Conservation (phyloP, 164 flowering plant genomes). For the Dillenia turbinata region DNA sequence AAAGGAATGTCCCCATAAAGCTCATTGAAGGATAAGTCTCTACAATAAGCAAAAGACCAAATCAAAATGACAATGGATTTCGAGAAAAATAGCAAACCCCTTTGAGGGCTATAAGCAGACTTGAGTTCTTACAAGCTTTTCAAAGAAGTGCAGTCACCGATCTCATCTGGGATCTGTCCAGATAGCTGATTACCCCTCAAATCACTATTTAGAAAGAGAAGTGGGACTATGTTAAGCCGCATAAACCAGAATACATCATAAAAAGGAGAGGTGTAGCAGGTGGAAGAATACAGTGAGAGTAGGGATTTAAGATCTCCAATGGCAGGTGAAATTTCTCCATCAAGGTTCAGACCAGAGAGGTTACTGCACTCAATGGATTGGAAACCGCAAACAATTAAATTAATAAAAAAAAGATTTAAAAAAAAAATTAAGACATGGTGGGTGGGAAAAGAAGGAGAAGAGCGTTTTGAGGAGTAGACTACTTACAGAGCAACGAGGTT, state of each 20-base stretch:
- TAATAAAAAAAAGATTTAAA: not conserved
- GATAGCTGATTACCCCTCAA: slow-evolving; percentile 58
- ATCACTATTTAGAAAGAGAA: slow-evolving; percentile 36
- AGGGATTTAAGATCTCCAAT: slow-evolving; percentile 62
- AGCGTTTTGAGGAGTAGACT: not conserved
- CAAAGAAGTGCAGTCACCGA: slow-evolving; percentile 70
- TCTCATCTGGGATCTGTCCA: slow-evolving; percentile 86
- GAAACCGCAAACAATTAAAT: not conserved
- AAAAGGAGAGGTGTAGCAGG: not conserved
- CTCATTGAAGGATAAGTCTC: slow-evolving; percentile 77
- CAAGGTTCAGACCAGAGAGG: slow-evolving; percentile 80
- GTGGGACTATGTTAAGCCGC: not conserved
- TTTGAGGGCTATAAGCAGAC: not conserved
- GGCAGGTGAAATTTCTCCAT: slow-evolving; percentile 84
- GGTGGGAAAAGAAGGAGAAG: not conserved
- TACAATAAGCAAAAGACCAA: slow-evolving; percentile 6
- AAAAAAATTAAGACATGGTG: not conserved
- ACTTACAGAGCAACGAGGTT: slow-evolving; percentile 77
- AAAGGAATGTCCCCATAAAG: slow-evolving; percentile 80
- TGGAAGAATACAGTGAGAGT: slow-evolving; percentile 36
- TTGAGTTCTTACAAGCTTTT: slow-evolving; percentile 46
- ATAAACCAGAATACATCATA: not conserved
- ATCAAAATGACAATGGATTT: not conserved
- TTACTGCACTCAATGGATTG: slow-evolving; percentile 44
- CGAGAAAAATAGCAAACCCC: not conserved